These are phyloP conservation scores for Ophiostoma pallidulum DNA, from an alignment of 2,329 filamentous ascomycete genomes.

Conservation along the genomic window DNA sequence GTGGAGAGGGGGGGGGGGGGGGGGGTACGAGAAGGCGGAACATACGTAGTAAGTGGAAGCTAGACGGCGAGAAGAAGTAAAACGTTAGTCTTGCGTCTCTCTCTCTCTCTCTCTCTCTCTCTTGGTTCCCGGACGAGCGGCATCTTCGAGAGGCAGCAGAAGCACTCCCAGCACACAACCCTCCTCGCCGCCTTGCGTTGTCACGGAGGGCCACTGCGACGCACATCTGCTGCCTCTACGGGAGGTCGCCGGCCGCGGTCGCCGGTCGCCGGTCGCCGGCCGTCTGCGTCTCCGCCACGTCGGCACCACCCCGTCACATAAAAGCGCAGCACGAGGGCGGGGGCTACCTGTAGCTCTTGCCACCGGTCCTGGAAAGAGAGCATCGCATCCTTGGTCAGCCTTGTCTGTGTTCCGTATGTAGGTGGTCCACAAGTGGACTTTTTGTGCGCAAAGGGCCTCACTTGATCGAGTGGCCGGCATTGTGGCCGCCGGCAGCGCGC, in stretches of 20 bases:
- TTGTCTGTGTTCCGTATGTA: too few relatives aligned
- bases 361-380: constrained; percentile 11
- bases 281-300: too few relatives aligned
- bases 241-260: too few relatives aligned
- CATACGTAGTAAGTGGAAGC: constrained; percentile 26
- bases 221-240: background rate
- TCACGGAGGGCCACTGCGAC: background rate
- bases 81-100: background rate
- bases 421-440: too few relatives aligned
- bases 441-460: constrained; percentile 4
- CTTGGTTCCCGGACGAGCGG: background rate
- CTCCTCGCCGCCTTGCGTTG: too few relatives aligned
- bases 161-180: background rate
- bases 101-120: too few relatives aligned
- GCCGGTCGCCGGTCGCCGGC: too few relatives aligned
- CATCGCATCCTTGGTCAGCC: constrained; percentile 8
- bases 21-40: background rate
- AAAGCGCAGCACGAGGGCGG: background rate
- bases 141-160: constrained; percentile 3
- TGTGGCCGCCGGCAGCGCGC: constrained; percentile 51
- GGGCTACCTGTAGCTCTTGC: constrained; percentile 17
- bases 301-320: too few relatives aligned
- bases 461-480: constrained; percentile 42
- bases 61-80: background rate
- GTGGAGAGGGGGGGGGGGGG: too few relatives aligned